Base-by-base conservation (phyloP, 1,284 basidiomycete species). In the Ustilago bromivora region DNA sequence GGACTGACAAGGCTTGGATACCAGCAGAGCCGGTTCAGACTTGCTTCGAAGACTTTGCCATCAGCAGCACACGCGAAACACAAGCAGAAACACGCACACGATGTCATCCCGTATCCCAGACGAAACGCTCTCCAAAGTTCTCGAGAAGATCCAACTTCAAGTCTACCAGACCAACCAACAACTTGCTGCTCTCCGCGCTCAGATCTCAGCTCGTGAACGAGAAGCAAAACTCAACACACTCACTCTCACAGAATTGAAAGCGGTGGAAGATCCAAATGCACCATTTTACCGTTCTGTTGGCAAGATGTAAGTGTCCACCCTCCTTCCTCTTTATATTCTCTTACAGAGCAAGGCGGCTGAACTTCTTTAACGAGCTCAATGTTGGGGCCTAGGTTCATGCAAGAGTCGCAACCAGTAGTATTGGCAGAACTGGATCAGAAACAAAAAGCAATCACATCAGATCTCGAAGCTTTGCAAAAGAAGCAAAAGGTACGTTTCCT, bases 91-190 rank as follows among this genome's bases (percentile, higher is more conserved):
- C 49, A 15, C 43, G 17, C 11, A n/a, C 56, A 57, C 4, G 9
- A 71, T 71, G 68, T 38, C 70, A 10, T 38, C 59, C 7, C 35
- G 59, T 6, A 62, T 76, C 19, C 66, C 69, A 0, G 74, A 76
- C 66, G 74, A 76, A 19, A 76, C 74, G 3, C 69, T 76, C 13
- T 61, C 58, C 9, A 65, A 68, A 58, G 66, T 77, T 2, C 64
- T 77, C 41, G 70, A 77, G 28, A 77, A 72, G 55, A 73, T 77
- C 36, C 75, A 73, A 11, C 60, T 69, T 10, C 75, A 73, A 43
- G 70, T 77, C 5, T 70, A 73, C 51, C 66, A 69, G 32, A 70
- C 75, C 10, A 70, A 73, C 15, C 75, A 73, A 31, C 66, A 77
- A 49, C 57, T 77, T 12, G 47, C 70, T 3, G 70, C 66, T 5